Evolutionary conservation across 768 basidiomycete species (phyloP).

Genomic region (Wakefieldia striispora): DNA sequence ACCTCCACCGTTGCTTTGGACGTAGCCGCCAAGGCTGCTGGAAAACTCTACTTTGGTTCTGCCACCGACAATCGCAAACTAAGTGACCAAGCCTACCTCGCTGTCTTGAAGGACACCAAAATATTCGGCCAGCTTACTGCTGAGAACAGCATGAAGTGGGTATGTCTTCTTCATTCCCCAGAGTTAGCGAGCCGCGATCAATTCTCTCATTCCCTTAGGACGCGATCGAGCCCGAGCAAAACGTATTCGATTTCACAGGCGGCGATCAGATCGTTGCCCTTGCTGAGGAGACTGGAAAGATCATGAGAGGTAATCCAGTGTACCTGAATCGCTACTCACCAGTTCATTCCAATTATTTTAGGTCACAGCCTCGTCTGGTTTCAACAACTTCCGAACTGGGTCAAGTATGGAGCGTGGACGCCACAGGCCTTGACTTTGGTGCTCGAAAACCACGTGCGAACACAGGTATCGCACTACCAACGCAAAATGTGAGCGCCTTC

Average conservation of each 20-base stretch:
- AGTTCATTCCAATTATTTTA: background rate
- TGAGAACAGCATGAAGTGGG: conserved; percentile 21
- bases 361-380: conserved; percentile 22
- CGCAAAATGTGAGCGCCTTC: conserved; percentile 8
- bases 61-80: conserved; percentile 49
- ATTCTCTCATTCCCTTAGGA: conserved; percentile 4
- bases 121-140: conserved; percentile 22
- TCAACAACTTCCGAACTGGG: conserved; percentile 16
- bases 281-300: conserved; percentile 17
- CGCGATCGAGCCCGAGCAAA: conserved; percentile 22
- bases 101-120: conserved; percentile 3
- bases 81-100: conserved; percentile 25
- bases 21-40: conserved; percentile 36
- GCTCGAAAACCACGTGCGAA: conserved; percentile 16
- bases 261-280: conserved; percentile 22
- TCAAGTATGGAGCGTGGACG: conserved; percentile 13
- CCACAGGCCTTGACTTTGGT: conserved; percentile 13
- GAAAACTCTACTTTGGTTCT: conserved; percentile 47
- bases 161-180: conserved; percentile 1
- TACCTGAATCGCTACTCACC: background rate
- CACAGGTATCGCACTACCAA: conserved; percentile 13
- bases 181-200: background rate
- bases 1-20: conserved; percentile 25
- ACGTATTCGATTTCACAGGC: conserved; percentile 21
- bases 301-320: conserved; percentile 13